phyloP scores from a whole-genome alignment of 1,284 basidiomycete genomes.

The Moesziomyces sp. region DNA sequence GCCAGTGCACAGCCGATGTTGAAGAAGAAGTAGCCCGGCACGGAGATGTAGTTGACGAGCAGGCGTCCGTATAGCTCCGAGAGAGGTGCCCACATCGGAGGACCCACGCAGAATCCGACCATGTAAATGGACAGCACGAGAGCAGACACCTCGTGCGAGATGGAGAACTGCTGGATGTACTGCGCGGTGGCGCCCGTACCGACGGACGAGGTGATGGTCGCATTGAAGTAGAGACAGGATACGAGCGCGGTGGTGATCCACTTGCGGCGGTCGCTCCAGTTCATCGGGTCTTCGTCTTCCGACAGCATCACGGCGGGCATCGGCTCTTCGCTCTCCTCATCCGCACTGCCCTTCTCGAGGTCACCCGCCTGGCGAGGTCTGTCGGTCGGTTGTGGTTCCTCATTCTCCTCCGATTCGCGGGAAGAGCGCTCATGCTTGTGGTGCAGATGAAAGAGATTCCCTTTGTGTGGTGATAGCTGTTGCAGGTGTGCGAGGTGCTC shows the following conservation, averaged over 20 bases:
- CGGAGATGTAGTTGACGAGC: constrained; percentile 47
- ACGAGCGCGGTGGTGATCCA: constrained; percentile 43
- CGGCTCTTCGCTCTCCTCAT: background rate
- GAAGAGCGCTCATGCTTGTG: constrained; percentile 3
- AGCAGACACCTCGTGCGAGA: constrained; percentile 25
- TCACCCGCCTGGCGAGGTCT: constrained; percentile 8
- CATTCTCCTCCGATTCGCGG: background rate
- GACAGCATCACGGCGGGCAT: constrained; percentile 19
- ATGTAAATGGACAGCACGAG: constrained; percentile 50
- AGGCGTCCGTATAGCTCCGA: constrained; percentile 53
- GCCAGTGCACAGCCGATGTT: constrained; percentile 49
- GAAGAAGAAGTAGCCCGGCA: constrained; percentile 44
- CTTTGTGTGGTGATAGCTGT: constrained; percentile 13
- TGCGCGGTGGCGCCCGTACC: constrained; percentile 33
- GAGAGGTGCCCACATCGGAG: constrained; percentile 51
- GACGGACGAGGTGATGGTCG: constrained; percentile 42
- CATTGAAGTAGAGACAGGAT: constrained; percentile 32
- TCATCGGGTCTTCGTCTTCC: constrained; percentile 34
- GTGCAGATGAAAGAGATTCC: constrained; percentile 11
- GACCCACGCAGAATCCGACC: constrained; percentile 51
- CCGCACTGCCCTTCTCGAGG: background rate
- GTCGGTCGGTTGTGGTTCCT: background rate
- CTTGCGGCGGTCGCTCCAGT: constrained; percentile 32
- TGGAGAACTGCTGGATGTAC: constrained; percentile 34
- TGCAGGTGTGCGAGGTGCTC: constrained; percentile 28